Evolutionary conservation across 2,329 filamentous ascomycete species (phyloP), one percentile per base, ranked within the genome.

Genomic region (Penicillium sp.): DNA sequence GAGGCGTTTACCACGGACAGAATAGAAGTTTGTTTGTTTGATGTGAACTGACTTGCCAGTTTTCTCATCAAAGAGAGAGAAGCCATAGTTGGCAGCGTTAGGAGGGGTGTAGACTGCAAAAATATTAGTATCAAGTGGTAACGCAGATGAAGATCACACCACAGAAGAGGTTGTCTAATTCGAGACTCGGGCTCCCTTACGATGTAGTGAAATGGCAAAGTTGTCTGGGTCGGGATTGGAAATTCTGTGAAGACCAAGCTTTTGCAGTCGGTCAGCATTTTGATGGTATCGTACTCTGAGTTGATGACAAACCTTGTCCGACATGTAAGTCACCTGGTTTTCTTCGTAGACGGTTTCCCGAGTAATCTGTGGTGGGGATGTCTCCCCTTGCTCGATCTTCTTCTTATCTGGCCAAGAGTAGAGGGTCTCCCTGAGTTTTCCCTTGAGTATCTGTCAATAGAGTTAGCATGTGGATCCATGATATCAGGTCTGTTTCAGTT

Each of bases 271-370:
- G 15, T 64, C 45, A 68, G 57, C n/a, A 17, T 26, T n/a, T 12
- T 45, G 3, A n/a, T 38, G 10, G n/a, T 0, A 45, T 15, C 45
- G 6, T 15, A 9, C 44, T 13, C n/a, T 10, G 37, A 33, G 37
- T 38, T 22, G 5, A 49, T 19, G 38, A 68, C 75, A 60, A 63
- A 82, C 80, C 70, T 83, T 87, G 75, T 97, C 93, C 42, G 91
- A 91, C 89, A 97, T 97, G 78, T 97, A 97, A 9, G 92, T 89
- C 42, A 96, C 92, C 65, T 90, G 82, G 67, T 94, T 89, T 73
- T 89, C 83, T 54, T 82, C 80, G 72, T 92, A 91, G 45, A 83
- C 84, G 42, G 86, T 91, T 72, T 91, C 86, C 49, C 86, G 88
- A 66, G 88, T 89, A 60, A 91, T 77, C 62, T 81, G 74, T 77